Evolutionary conservation across 1,139 yeast species (phyloP).

Genomic region (Pneumocystis oryctolagi): DNA sequence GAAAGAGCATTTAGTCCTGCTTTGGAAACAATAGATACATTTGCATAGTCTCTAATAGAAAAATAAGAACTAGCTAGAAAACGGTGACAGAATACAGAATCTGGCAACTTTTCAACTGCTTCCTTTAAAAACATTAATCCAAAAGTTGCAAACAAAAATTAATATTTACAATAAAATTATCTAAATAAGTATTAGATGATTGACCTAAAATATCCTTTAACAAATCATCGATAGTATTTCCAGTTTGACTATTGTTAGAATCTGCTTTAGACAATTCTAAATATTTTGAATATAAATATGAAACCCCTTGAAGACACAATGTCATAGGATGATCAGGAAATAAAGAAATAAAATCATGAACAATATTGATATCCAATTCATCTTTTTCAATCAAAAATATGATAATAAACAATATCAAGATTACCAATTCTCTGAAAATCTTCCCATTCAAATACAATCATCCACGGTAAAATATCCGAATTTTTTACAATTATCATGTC

Average conservation of each 20-base stretch:
- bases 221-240: background rate
- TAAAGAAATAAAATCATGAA: conserved; percentile 37
- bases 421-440: conserved; percentile 37
- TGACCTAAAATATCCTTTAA: background rate
- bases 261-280: background rate
- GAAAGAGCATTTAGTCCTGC: conserved; percentile 42
- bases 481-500: conserved; percentile 61
- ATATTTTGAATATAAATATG: background rate
- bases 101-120: conserved; percentile 35
- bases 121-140: conserved; percentile 32
- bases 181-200: conserved; percentile 8
- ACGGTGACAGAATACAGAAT: conserved; percentile 48
- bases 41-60: conserved; percentile 47
- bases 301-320: background rate
- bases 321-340: conserved; percentile 44
- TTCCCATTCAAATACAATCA: conserved; percentile 56
- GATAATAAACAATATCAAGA: background rate
- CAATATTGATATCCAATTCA: conserved; percentile 35
- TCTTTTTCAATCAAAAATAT: conserved; percentile 5
- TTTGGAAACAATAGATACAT: conserved; percentile 46
- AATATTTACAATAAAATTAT: conserved; percentile 13
- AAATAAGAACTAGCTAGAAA: conserved; percentile 49
- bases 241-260: background rate
- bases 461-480: conserved; percentile 55
- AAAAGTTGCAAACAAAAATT: conserved; percentile 20